Conservation (phyloP, 441 rosid genomes). For the Euphorbia schlechtendalii region DNA sequence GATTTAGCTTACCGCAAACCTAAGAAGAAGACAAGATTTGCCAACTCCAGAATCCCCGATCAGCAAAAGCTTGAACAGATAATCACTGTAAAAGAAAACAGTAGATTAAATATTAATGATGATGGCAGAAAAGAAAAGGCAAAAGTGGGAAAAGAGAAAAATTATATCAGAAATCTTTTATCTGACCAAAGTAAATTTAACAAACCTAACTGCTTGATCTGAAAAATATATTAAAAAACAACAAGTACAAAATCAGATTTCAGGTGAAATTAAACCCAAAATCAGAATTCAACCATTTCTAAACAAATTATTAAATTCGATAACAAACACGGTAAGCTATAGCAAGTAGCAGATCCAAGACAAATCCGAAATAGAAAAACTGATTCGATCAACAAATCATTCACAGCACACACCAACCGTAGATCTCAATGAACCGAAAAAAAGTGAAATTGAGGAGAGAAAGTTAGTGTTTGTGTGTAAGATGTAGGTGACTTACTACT, state of each 20-base stretch:
- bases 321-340: not conserved
- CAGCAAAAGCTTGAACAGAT: slow-evolving; percentile 34
- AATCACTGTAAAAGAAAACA: slow-evolving; percentile 24
- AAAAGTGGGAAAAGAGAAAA: not conserved
- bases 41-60: slow-evolving; percentile 36
- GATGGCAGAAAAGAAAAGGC: not conserved
- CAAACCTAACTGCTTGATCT: not conserved
- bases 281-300: too few relatives aligned
- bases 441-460: not conserved
- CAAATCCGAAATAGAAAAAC: not conserved
- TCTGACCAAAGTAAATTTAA: not conserved
- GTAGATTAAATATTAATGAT: not conserved
- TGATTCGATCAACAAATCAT: not conserved
- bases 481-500: slow-evolving; percentile 12
- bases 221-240: not conserved
- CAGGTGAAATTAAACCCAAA: not conserved
- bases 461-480: too few relatives aligned
- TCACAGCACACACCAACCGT: not conserved
- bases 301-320: not conserved
- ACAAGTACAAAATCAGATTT: not conserved
- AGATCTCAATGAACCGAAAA: not conserved
- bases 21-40: slow-evolving; percentile 30
- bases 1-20: slow-evolving; percentile 28
- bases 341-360: slow-evolving; percentile 7
- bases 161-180: not conserved